Conservation (phyloP, 2,329 filamentous ascomycete species). For the Cordyceps cicadae region DNA sequence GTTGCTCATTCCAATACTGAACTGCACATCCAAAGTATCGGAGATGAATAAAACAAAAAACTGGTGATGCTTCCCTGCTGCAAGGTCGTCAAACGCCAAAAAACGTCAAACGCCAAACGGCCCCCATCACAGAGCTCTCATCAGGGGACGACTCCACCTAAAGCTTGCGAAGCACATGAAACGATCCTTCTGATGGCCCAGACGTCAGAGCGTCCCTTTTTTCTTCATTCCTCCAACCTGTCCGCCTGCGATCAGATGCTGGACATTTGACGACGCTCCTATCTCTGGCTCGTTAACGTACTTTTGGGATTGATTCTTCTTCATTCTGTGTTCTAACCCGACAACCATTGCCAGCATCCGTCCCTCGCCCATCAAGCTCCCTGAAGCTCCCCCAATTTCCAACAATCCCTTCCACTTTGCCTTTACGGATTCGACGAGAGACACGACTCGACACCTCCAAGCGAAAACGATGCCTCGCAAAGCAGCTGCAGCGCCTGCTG, state of each 20-base stretch:
- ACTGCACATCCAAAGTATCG: background rate
- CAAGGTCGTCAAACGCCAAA: background rate
- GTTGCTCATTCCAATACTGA: background rate
- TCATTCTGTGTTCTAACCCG: no score
- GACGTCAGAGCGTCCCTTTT: background rate
- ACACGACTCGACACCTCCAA: background rate
- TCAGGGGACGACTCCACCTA: background rate
- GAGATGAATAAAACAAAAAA: background rate
- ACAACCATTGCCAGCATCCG: background rate
- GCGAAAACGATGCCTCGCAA: background rate
- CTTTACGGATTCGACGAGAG: background rate
- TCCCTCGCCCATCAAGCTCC: background rate
- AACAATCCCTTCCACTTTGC: background rate
- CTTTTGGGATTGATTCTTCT: background rate
- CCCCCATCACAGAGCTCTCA: background rate
- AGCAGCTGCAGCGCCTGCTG: background rate
- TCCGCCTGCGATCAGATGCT: slow-evolving; percentile 11
- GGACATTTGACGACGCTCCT: slow-evolving; percentile 11
- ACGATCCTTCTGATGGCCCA: background rate
- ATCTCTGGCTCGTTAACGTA: background rate
- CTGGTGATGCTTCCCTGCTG: background rate
- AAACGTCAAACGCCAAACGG: background rate
- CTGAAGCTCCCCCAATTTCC: background rate
- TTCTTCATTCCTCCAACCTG: background rate
- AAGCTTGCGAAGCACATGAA: background rate